Conservation (phyloP, 257 asterid species). For the Cordia subcordata region DNA sequence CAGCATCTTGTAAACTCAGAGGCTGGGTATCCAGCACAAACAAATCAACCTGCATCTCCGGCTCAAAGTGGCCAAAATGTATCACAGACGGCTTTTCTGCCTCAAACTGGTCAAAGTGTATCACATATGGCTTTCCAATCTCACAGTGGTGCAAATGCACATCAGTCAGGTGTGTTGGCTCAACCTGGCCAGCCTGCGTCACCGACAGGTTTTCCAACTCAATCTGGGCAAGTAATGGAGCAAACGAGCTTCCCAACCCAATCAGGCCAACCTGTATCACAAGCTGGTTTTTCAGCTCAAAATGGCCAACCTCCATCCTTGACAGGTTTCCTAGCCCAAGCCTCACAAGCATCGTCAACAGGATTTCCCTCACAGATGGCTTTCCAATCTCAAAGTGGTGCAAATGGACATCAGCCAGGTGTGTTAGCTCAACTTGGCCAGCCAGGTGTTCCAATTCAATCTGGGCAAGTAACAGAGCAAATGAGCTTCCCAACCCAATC, state of each 20-base stretch:
- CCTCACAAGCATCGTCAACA: slow-evolving; percentile 26
- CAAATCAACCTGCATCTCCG: slow-evolving; percentile 32
- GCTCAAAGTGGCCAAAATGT: slow-evolving; percentile 39
- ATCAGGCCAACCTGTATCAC: slow-evolving; percentile 31
- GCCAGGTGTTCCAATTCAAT: slow-evolving; percentile 20
- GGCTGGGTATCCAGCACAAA: slow-evolving; percentile 32
- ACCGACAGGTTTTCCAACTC: slow-evolving; percentile 28
- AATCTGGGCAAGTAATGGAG: slow-evolving; percentile 26
- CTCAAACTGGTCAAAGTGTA: slow-evolving; percentile 29
- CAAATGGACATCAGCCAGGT: neutral
- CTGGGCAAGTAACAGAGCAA: slow-evolving; percentile 26
- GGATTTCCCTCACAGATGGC: slow-evolving; percentile 34
- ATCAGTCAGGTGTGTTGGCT: neutral
- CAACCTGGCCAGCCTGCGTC: slow-evolving; percentile 17
- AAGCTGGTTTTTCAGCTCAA: too few relatives aligned
- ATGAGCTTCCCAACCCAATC: slow-evolving; percentile 44
- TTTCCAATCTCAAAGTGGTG: slow-evolving; percentile 35
- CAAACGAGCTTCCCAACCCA: slow-evolving; percentile 43
- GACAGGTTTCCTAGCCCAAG: slow-evolving; percentile 29
- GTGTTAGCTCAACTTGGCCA: neutral
- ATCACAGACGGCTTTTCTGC: slow-evolving; percentile 29
- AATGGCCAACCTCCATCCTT: slow-evolving; percentile 31
- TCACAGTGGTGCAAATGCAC: slow-evolving; percentile 28
- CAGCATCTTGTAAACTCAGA: slow-evolving; percentile 34
- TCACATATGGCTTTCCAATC: slow-evolving; percentile 35